Percentiles rank a stretch among this genome's conserved stretches.
phyloP scores from a whole-genome alignment of 2,329 filamentous ascomycete genomes.

The Saccharata proteae region DNA sequence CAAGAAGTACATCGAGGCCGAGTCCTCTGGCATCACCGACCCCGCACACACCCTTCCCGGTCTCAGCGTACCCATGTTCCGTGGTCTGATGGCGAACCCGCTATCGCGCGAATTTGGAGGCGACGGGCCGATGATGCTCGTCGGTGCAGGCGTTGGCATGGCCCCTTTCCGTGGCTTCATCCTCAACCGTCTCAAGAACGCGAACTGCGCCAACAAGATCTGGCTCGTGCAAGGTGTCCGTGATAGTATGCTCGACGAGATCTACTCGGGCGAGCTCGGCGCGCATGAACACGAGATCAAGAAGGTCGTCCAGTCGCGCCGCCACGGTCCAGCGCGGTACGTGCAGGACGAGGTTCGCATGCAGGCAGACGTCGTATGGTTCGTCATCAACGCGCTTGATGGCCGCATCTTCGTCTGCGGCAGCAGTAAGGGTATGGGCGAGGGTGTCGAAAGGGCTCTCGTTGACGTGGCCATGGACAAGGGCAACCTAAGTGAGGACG shows the following conservation, averaged over 20 bases:
- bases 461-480: slow-evolving; percentile 87
- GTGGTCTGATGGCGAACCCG: slow-evolving; percentile 94
- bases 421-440: slow-evolving; percentile 91
- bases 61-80: slow-evolving; percentile 89
- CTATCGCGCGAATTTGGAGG: slow-evolving; percentile 82
- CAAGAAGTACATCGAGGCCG: slow-evolving; percentile 54
- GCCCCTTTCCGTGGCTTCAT: slow-evolving; percentile 97
- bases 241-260: slow-evolving; percentile 88
- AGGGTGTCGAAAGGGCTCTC: slow-evolving; percentile 80
- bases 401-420: slow-evolving; percentile 95
- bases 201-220: slow-evolving; percentile 95
- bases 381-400: slow-evolving; percentile 91
- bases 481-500: slow-evolving; percentile 70
- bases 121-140: slow-evolving; percentile 94
- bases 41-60: slow-evolving; percentile 37
- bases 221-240: slow-evolving; percentile 91
- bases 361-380: slow-evolving; percentile 96
- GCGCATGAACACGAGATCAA: slow-evolving; percentile 58
- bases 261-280: slow-evolving; percentile 94
- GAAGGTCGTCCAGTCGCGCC: slow-evolving; percentile 37
- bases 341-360: slow-evolving; percentile 89
- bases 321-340: slow-evolving; percentile 65
- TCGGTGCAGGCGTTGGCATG: slow-evolving; percentile 92
- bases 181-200: slow-evolving; percentile 81
- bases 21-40: slow-evolving; percentile 39